A percentile compares a stretch with the other conserved stretches of the same genome.
phyloP scores from a whole-genome alignment of 306 rosid species.

The peach (Prunus persica) region DNA sequence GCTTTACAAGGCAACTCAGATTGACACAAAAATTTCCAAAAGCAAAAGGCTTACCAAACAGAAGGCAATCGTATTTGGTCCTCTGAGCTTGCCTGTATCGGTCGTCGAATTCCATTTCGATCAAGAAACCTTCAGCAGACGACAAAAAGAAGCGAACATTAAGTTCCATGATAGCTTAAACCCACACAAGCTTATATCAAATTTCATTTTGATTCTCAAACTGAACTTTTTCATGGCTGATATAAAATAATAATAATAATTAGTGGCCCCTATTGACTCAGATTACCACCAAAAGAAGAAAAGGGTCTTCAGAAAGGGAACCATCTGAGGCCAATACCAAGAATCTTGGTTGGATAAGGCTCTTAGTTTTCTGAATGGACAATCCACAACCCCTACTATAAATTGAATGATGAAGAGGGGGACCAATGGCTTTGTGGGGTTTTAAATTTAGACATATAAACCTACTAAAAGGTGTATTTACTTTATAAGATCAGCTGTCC shows the following conservation, averaged over 20 bases:
- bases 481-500: slow-evolving; percentile 6
- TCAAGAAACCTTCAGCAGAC: slow-evolving; percentile 18
- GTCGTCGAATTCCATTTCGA: slow-evolving; percentile 66
- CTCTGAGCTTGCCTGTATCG: slow-evolving; percentile 59
- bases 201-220: slow-evolving; percentile 27
- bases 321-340: slow-evolving; percentile 28
- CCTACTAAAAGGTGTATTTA: slow-evolving; percentile 16
- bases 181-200: slow-evolving; percentile 31
- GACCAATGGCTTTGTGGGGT: slow-evolving; percentile 24
- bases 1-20: slow-evolving; percentile 14
- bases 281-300: slow-evolving; percentile 35
- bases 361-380: slow-evolving; percentile 40
- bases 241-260: background rate
- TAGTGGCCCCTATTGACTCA: slow-evolving; percentile 33
- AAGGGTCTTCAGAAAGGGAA: slow-evolving; percentile 27
- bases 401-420: slow-evolving; percentile 22
- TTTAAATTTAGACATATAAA: slow-evolving; percentile 8
- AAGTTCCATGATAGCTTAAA: slow-evolving; percentile 31
- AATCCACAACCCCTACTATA: slow-evolving; percentile 35
- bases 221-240: slow-evolving; percentile 24
- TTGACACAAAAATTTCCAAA: slow-evolving; percentile 3
- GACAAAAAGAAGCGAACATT: slow-evolving; percentile 8
- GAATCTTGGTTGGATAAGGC: slow-evolving; percentile 23
- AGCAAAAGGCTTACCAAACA: slow-evolving; percentile 59
- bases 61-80: slow-evolving; percentile 81